Evolutionary conservation across 2,329 filamentous ascomycete genomes (phyloP), one percentile per base, ranked within the genome.

Genomic region (Mollisiaceae sp.): DNA sequence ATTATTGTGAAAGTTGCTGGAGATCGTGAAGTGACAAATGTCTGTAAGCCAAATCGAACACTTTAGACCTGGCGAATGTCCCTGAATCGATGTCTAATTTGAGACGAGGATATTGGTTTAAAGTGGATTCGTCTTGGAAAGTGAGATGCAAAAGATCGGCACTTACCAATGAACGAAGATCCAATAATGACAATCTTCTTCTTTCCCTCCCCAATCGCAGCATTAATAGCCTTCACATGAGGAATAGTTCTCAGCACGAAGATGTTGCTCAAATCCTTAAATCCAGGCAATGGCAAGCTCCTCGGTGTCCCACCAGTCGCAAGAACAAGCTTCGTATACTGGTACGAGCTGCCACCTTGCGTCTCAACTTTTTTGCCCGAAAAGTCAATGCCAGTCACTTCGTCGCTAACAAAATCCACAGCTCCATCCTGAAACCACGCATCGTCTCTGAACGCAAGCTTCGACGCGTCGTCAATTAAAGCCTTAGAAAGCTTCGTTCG

Each of bases 401-500:
- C 83, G 59, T 85, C 87, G 8, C 85, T 75, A 8, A 90, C 79
- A 69, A 86, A 80, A n/a, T 85, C 81, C 12, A 91, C 81, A 18
- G 80, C 82, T 18, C 82, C 86, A 11, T 79, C 79, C 64, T 89
- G 89, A 78, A 92, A 98, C 86, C 91, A 97, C 39, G 89, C 87
- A 69, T 88, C 84, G 61, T 91, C 86, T 67, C 95, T 86, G 84
- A 89, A 91, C 50, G 90, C 88, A 52, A 97, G 80, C 80, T 97
- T 97, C 54, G 85, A 84, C 1, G 88, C 78, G 75, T 99, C 94
- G 8, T 91, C 87, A 68, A 97, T 85, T 14, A 99, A 83, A 0
- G 94, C 93, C 80, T 99, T 99, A 75, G 94, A 97, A 50, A 99
- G 85, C 82, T 98, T 98, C 12, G 95, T 93, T 22, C 95, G 88